Base-by-base conservation (phyloP, 352 stramenopile genomes). In the Phytophthora boehmeriae region DNA sequence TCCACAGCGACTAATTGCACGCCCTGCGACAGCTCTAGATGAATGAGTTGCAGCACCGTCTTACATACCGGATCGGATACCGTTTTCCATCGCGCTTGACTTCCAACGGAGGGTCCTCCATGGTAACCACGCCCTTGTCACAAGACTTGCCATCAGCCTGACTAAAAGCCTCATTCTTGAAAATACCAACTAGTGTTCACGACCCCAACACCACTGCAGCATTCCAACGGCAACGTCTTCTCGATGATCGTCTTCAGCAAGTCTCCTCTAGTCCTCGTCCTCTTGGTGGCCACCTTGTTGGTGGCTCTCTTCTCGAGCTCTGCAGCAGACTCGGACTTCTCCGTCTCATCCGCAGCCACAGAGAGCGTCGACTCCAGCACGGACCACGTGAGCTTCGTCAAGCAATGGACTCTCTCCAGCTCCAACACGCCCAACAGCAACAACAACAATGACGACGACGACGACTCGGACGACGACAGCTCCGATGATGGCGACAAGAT, bases 351-450 rank as follows among this genome's bases (percentile, higher is more conserved):
- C n/a, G 36, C 49, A 0, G 54, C 60, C 27, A 60, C 55, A 8
- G 45, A 62, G 28, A 58, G 49, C 30, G 34, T 56, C 34, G 50
- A 50, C 20, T 71, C 60, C 8, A 74, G 23, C 49, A 59, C 44
- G n/a, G 46, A 58, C 22, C 38, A 66, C 25, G 36, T 63, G 32
- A 54, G 6, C 34, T 66, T 63, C 39, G 63, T 70, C 17, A 71
- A 68, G n/a, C 49, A 76, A 25, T 76, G 63, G 63, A 73, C 63
- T 16, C 50, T 76, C 30, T 59, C 48, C 5, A 27, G 43, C 27
- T 41, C 53, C 38, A 65, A 60, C 53, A 58, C 30, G 13, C 27
- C 47, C 43, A 52, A 57, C 28, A 25, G 38, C n/a, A 39, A 47
- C 41, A 6, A 56, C 20, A 25, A 69, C 23, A 27, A 66, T 17